These are phyloP conservation scores for Epichloe scottii DNA, from an alignment of 2,329 filamentous ascomycete species.

Conservation along the genomic window DNA sequence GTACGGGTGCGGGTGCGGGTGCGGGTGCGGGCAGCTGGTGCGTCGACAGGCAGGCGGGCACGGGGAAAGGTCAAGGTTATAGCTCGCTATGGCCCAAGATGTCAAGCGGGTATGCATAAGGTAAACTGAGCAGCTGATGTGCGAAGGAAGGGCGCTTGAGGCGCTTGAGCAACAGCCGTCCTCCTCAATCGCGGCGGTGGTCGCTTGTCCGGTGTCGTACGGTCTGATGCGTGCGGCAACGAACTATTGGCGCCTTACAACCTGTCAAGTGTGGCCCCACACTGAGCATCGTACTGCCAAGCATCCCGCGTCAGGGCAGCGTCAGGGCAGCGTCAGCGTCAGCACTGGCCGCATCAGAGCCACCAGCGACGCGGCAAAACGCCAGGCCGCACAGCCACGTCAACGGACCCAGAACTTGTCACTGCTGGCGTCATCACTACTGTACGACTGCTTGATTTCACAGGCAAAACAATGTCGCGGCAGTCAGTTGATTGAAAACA, in stretches of 20 bases:
- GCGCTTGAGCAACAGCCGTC: neutral
- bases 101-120: neutral
- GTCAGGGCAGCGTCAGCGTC: no score
- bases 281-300: no score
- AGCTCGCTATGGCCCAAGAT: neutral
- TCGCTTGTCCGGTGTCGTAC: neutral
- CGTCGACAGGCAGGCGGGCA: neutral
- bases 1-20: slow-evolving; percentile 7
- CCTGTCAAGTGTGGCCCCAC: no score
- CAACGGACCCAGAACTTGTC: neutral
- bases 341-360: neutral
- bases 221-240: neutral
- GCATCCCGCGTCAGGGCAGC: no score
- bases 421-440: neutral
- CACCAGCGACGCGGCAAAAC: neutral
- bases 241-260: neutral
- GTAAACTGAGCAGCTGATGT: neutral
- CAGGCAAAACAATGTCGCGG: no score
- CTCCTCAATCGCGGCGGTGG: neutral
- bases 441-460: neutral
- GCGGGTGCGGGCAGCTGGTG: neutral
- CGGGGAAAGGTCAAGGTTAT: neutral
- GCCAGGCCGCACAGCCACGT: neutral
- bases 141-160: neutral
- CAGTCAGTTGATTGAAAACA: neutral